Percentiles rank a stretch among this genome's conserved stretches.
Conservation (phyloP, 2,329 filamentous ascomycete genomes). For the Rutstroemia sp. region DNA sequence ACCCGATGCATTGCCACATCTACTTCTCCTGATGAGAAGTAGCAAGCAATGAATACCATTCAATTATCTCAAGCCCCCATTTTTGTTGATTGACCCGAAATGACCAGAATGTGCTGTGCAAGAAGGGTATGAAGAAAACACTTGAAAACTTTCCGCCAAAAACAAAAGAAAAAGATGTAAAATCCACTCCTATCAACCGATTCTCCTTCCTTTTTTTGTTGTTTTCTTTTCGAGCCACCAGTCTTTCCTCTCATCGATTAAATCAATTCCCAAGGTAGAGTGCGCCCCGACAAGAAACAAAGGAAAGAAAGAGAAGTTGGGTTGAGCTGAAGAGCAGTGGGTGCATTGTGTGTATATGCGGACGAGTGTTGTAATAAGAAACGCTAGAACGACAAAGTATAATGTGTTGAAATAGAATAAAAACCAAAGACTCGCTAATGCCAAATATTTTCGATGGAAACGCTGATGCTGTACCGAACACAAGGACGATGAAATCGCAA, state of each 20-base stretch:
- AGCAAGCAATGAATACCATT: slow-evolving; percentile 2
- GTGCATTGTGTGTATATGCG: not conserved
- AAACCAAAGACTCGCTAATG: slow-evolving; percentile 11
- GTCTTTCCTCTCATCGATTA: not conserved
- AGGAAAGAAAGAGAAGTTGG: slow-evolving; percentile 7
- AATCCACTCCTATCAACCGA: not conserved
- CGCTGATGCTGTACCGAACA: slow-evolving; percentile 6
- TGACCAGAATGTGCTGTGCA: slow-evolving; percentile 6
- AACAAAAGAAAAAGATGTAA: slow-evolving; percentile 9
- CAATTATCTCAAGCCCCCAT: slow-evolving; percentile 1
- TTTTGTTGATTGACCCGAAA: slow-evolving; percentile 6
- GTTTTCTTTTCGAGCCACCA: slow-evolving; percentile 2
- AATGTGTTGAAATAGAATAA: slow-evolving; percentile 5
- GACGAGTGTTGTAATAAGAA: slow-evolving; percentile 5
- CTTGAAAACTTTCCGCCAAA: not conserved
- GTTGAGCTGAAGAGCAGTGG: slow-evolving; percentile 7
- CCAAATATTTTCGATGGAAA: slow-evolving; percentile 8
- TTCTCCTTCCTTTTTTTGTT: not conserved
- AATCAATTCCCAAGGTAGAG: slow-evolving; percentile 4
- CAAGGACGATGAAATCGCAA: not conserved
- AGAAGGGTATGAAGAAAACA: slow-evolving; percentile 9
- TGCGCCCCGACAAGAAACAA: slow-evolving; percentile 6
- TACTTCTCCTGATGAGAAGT: not conserved
- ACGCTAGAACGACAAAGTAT: slow-evolving; percentile 8
- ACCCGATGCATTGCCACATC: not conserved